phyloP scores from a whole-genome alignment of 352 stramenopile genomes.

The Phytophthora megakarya region DNA sequence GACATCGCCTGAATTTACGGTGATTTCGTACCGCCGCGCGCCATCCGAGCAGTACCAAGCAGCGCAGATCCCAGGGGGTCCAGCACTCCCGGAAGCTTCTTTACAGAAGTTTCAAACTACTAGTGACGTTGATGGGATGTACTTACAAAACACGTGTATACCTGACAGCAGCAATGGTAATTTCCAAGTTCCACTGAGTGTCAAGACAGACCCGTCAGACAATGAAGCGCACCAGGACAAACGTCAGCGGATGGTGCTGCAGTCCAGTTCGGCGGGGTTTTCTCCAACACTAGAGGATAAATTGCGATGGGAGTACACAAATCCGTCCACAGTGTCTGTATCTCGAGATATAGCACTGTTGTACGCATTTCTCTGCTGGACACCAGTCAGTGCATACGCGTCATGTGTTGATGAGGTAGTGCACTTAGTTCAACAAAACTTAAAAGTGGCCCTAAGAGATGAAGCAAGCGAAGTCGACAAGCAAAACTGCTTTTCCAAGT shows the following conservation, averaged over 20 bases:
- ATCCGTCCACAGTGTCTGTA: conserved; percentile 40
- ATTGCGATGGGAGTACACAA: conserved; percentile 59
- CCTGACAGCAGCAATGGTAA: background rate
- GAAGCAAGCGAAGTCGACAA: conserved; percentile 23
- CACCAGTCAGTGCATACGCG: conserved; percentile 47
- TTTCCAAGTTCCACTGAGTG: too few relatives aligned
- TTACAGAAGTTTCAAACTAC: too few relatives aligned
- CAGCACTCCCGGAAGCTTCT: too few relatives aligned
- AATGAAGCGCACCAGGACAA: too few relatives aligned
- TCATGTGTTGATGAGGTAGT: conserved; percentile 56
- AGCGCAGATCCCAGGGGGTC: background rate
- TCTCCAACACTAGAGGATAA: conserved; percentile 42
- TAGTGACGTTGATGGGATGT: background rate
- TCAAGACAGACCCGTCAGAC: too few relatives aligned
- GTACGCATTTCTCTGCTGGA: conserved; percentile 54
- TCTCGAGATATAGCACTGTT: conserved; percentile 72
- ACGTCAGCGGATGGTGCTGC: too few relatives aligned
- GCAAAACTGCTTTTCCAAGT: conserved; percentile 51
- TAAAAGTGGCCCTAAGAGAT: conserved; percentile 25
- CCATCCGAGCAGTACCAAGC: conserved; percentile 34
- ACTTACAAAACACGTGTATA: background rate
- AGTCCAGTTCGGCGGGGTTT: too few relatives aligned
- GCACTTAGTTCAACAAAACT: conserved; percentile 41
- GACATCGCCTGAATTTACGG: conserved; percentile 63
- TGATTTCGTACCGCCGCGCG: conserved; percentile 75